phyloP scores from a whole-genome alignment of 495 filamentous ascomycete species.

The Glarea lozoyensis region DNA sequence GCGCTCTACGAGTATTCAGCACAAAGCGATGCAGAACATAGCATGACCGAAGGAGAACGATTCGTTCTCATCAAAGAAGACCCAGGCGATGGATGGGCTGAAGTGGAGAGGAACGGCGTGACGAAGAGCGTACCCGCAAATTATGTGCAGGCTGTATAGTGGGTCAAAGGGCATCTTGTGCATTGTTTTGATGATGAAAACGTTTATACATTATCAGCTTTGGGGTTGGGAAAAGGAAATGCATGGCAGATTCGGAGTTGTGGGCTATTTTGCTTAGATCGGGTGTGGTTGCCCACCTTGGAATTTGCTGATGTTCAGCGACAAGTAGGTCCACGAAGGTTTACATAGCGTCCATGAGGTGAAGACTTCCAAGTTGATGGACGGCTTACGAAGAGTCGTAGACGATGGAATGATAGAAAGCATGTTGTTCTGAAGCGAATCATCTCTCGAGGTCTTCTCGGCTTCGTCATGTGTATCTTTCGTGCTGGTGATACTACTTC shows the following conservation, averaged over 20 bases:
- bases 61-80: constrained; percentile 84
- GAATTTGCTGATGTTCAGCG: no score
- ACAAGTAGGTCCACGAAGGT: not conserved
- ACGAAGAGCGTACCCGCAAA: constrained; percentile 91
- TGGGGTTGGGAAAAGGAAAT: not conserved
- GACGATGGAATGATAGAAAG: no score
- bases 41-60: constrained; percentile 81
- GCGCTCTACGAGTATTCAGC: constrained; percentile 89
- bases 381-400: no score
- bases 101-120: constrained; percentile 84
- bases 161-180: no score
- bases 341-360: no score
- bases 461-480: no score
- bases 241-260: constrained; percentile 2
- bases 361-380: no score
- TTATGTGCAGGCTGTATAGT: constrained; percentile 71
- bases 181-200: not conserved
- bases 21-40: constrained; percentile 76
- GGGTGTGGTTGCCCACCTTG: no score
- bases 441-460: no score
- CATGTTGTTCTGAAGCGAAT: no score
- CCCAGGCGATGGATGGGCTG: constrained; percentile 89
- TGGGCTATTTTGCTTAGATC: no score
- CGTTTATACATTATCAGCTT: not conserved
- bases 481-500: no score